Evolutionary conservation across 2,329 filamentous ascomycete genomes (phyloP).

Genomic region (Bertia moriformis): DNA sequence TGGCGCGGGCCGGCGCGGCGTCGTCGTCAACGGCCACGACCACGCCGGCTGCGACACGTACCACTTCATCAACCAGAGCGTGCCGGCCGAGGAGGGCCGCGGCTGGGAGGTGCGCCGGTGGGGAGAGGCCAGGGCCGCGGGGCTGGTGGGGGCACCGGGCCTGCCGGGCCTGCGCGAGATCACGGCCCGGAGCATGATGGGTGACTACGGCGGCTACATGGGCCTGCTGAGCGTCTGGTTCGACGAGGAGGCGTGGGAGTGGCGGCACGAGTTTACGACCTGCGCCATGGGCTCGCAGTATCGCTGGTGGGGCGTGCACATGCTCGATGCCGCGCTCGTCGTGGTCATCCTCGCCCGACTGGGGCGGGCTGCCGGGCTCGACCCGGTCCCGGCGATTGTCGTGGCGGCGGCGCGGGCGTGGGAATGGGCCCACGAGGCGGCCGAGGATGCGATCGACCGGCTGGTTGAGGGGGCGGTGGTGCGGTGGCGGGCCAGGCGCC

Average conservation of each 20-base stretch:
- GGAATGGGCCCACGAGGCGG: too few relatives aligned
- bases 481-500: too few relatives aligned
- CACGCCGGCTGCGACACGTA: conserved; percentile 86
- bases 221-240: conserved; percentile 85
- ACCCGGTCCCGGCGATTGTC: too few relatives aligned
- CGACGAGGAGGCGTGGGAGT: conserved; percentile 56
- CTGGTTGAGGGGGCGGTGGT: too few relatives aligned
- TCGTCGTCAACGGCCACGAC: conserved; percentile 87
- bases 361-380: not conserved
- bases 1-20: conserved; percentile 56
- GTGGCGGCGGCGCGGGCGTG: too few relatives aligned
- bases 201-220: conserved; percentile 81
- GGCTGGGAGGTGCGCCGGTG: conserved; percentile 35
- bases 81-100: conserved; percentile 20
- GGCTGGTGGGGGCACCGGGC: conserved; percentile 23
- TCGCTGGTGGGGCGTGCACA: conserved; percentile 84
- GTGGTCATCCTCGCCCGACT: not conserved
- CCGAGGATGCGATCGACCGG: too few relatives aligned
- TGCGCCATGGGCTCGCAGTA: conserved; percentile 77
- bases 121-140: conserved; percentile 21
- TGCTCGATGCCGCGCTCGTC: conserved; percentile 39
- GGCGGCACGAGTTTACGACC: conserved; percentile 67
- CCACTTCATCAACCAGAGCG: conserved; percentile 61
- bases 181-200: conserved; percentile 97
- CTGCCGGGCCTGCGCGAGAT: conserved; percentile 66